Base-by-base conservation (phyloP, 495 filamentous ascomycete species). In the Cercophora samala region DNA sequence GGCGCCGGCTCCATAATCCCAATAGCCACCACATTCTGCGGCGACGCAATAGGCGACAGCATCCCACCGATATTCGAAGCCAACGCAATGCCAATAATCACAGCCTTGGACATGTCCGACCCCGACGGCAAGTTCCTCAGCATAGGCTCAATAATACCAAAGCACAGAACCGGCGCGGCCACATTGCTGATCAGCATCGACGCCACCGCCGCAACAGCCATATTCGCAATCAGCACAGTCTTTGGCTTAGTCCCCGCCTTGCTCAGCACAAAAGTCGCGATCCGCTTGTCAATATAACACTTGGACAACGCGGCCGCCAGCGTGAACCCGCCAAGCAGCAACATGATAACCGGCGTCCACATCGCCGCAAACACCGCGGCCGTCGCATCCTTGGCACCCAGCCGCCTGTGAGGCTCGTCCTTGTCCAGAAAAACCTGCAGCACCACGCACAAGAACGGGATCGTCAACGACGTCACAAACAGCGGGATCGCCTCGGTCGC, bases 141-240 rank as follows among this genome's bases (percentile, higher is more conserved):
- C 77, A 99, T 89, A 26, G 95, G 95, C 88, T 95, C 91, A 68
- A 97, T 93, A 76, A 98, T 98, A 18, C 92, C 96, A 75, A 93
- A 98, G 82, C 96, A 99, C 9, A 99, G 85, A n/a, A 99, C 95
- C 0, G 95, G 95, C 4, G 96, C 94, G 19, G 95, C 95, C 42
- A 99, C 95, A 70, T 99, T 99, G 77, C 91, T 96, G 73, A 99
- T 97, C 86, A 96, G 93, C 95, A 99, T 99, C 70, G 92, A 97
- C 46, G 94, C 86, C 74, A 98, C 94, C 79, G 94, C 93, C 68
- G 95, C 95, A 56, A 99, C 95, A 71, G 97, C 96, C 95, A 99
- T 99, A 77, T 93, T 97, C 25, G 93, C 93, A 24, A 99, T 73
- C 15, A 99, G 85, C 21, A 99, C 93, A 19, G 90, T 91, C 58